Percentiles rank a stretch among this genome's conserved stretches.
Conservation (phyloP, 1,139 yeast genomes). For the Wickerhamomyces sp. region DNA sequence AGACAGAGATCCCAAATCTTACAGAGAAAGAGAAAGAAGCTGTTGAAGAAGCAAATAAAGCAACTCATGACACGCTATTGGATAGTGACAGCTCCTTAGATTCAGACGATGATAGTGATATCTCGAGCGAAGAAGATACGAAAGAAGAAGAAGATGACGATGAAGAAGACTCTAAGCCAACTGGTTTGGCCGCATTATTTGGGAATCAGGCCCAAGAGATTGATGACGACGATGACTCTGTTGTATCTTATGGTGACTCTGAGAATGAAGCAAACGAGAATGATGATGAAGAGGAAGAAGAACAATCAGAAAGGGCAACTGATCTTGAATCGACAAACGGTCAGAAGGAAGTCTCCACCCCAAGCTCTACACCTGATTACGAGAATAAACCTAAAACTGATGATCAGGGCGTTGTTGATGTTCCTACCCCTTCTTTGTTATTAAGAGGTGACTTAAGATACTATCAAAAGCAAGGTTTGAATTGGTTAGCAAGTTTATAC, state of each 20-base stretch:
- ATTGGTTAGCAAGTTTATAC: slow-evolving; percentile 94
- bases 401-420: slow-evolving; percentile 52
- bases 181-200: slow-evolving; percentile 25
- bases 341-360: slow-evolving; percentile 14
- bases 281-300: slow-evolving; percentile 10
- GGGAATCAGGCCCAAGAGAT: slow-evolving; percentile 19
- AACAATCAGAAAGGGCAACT: slow-evolving; percentile 8
- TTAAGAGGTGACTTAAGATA: slow-evolving; percentile 81
- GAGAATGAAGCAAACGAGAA: slow-evolving; percentile 12
- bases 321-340: slow-evolving; percentile 11
- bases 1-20: slow-evolving; percentile 23
- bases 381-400: slow-evolving; percentile 12
- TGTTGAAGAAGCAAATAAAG: slow-evolving; percentile 18
- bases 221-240: slow-evolving; percentile 12
- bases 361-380: slow-evolving; percentile 27
- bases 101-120: slow-evolving; percentile 20
- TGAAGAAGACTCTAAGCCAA: slow-evolving; percentile 10
- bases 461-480: slow-evolving; percentile 93
- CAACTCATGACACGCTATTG: slow-evolving; percentile 17
- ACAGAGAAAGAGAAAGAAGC: slow-evolving; percentile 23
- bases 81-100: slow-evolving; percentile 24
- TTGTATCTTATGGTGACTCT: slow-evolving; percentile 12
- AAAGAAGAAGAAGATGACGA: slow-evolving; percentile 8
- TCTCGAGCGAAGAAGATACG: slow-evolving; percentile 11
- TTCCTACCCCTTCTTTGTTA: slow-evolving; percentile 60